Conservation (phyloP, 352 stramenopile species). For the Globisporangium recalcitrans region DNA sequence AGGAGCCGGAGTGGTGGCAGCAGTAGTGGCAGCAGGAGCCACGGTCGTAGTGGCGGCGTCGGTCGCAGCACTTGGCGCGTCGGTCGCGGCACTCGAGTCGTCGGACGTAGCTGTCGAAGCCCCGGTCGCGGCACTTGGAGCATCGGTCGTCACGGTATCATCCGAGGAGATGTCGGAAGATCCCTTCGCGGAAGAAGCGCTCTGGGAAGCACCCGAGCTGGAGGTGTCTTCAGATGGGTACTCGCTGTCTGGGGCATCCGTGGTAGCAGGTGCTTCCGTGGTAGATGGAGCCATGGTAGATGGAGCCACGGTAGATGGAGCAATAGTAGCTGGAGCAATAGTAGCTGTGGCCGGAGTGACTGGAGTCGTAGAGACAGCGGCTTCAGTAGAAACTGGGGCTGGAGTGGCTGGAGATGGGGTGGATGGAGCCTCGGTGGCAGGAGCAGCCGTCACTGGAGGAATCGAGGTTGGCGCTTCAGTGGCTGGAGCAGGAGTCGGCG, state of each 20-base stretch:
- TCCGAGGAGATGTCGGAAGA: not conserved
- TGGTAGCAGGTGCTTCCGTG: not conserved
- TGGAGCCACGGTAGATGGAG: constrained; percentile 11
- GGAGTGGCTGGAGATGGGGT: constrained; percentile 1
- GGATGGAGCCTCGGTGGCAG: constrained; percentile 17
- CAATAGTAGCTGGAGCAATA: not conserved
- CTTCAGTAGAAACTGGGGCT: constrained; percentile 6
- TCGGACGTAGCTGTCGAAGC: too few relatives aligned
- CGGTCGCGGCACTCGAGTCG: not conserved
- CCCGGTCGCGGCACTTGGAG: not conserved
- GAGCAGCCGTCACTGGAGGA: constrained; percentile 17
- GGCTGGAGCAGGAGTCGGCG: constrained; percentile 2
- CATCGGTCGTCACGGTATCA: not conserved
- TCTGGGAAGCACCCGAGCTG: not conserved
- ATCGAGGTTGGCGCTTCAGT: constrained; percentile 1
- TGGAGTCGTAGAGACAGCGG: constrained; percentile 14
- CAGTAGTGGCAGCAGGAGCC: constrained; percentile 9
- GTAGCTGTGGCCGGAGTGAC: constrained; percentile 13
- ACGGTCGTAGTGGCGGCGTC: constrained; percentile 2
- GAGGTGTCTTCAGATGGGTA: not conserved
- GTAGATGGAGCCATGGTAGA: constrained; percentile 8
- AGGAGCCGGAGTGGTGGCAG: constrained; percentile 1
- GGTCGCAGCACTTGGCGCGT: not conserved
- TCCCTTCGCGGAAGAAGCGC: not conserved
- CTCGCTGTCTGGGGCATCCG: not conserved